These are phyloP conservation scores for Trichoderma brevicompactum DNA, from an alignment of 2,329 filamentous ascomycete genomes.

Conservation along the genomic window DNA sequence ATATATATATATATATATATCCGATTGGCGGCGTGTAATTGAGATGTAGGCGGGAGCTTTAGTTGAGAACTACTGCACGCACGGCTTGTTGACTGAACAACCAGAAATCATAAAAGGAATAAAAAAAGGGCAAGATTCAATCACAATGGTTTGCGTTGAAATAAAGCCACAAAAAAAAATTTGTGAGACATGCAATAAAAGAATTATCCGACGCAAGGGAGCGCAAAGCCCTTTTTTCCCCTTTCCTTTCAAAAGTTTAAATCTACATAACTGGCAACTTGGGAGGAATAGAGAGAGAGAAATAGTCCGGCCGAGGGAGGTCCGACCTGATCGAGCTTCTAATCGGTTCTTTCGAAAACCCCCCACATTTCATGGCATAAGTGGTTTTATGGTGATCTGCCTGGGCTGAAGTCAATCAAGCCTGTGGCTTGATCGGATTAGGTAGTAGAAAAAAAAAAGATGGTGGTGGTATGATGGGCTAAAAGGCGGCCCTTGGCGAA, in stretches of 20 bases:
- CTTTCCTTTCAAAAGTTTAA: neutral
- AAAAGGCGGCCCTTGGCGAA: neutral
- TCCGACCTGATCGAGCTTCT: neutral
- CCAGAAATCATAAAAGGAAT: neutral
- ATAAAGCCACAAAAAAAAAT: too few species aligned
- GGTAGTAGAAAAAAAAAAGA: neutral
- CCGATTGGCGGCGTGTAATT: neutral
- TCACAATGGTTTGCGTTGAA: neutral
- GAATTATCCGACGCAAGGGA: slow-evolving; percentile 3
- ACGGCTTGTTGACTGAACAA: slow-evolving; percentile 8
- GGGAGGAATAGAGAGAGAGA: neutral
- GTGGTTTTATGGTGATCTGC: too few species aligned
- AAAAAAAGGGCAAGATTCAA: neutral
- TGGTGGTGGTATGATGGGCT: neutral
- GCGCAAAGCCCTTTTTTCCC: neutral
- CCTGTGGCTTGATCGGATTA: neutral
- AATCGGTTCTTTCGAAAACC: neutral
- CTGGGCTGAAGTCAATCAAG: slow-evolving; percentile 14
- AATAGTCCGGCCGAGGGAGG: neutral
- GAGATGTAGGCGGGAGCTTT: neutral
- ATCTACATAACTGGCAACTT: neutral
- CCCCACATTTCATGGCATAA: neutral
- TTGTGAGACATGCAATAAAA: neutral
- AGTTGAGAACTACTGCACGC: neutral
- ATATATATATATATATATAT: too few species aligned